phyloP scores from a whole-genome alignment of 2,329 filamentous ascomycete species.

The Alternaria angustiovoidea region DNA sequence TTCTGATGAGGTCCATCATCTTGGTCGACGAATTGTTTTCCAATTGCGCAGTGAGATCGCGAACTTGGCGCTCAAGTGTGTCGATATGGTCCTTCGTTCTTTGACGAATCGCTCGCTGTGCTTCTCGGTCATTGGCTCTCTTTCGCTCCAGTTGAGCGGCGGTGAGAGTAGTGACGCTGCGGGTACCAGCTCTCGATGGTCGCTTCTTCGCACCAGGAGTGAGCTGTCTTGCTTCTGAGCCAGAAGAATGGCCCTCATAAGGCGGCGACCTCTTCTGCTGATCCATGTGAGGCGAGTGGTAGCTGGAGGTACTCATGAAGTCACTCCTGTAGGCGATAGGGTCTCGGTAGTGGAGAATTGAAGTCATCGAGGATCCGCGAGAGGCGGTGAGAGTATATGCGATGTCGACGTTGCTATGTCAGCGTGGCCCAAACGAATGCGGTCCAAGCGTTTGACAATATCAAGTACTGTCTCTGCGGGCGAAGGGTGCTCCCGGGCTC shows the following conservation, averaged over 20 bases:
- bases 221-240: constrained; percentile 49
- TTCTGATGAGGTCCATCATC: constrained; percentile 60
- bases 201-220: constrained; percentile 55
- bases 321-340: constrained; percentile 51
- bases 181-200: constrained; percentile 63
- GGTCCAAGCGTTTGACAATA: constrained; percentile 40
- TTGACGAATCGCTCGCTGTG: constrained; percentile 66
- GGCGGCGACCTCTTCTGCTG: constrained; percentile 47
- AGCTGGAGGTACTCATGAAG: constrained; percentile 49
- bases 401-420: constrained; percentile 44
- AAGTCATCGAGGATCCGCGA: constrained; percentile 52
- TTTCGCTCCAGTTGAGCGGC: constrained; percentile 67
- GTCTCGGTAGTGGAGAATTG: constrained; percentile 51
- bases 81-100: constrained; percentile 68
- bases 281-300: constrained; percentile 47
- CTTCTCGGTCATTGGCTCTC: constrained; percentile 67
- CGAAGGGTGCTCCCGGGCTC: constrained; percentile 33
- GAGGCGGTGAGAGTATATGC: constrained; percentile 45
- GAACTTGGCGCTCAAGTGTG: constrained; percentile 62
- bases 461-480: constrained; percentile 29
- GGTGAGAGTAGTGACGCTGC: constrained; percentile 65
- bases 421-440: constrained; percentile 35
- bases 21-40: constrained; percentile 57
- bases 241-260: constrained; percentile 51
- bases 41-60: constrained; percentile 59